These are phyloP conservation scores for Boletus subluridellus DNA, from an alignment of 1,284 basidiomycete genomes.

Conservation along the genomic window DNA sequence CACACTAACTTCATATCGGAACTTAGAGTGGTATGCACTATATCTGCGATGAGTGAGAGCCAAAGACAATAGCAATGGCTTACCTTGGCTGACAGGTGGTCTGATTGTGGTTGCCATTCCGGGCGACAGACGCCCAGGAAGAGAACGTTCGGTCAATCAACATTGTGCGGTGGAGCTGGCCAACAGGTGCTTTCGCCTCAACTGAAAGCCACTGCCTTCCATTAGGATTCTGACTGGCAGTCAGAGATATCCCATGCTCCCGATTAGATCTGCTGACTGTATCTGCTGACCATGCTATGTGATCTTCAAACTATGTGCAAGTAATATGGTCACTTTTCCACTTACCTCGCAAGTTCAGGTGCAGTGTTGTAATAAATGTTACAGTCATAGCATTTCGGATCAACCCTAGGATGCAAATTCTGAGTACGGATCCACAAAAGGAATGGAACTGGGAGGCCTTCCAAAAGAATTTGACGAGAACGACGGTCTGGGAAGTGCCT, in stretches of 20 bases:
- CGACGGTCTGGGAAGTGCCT: neutral
- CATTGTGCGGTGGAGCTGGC: conserved; percentile 7
- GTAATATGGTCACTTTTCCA: neutral
- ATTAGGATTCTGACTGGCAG: conserved; percentile 9
- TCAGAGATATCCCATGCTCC: neutral
- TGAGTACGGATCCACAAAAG: conserved; percentile 1
- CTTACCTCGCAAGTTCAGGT: conserved; percentile 1
- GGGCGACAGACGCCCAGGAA: conserved; percentile 3
- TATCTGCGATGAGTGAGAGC: conserved; percentile 14
- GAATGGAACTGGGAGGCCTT: neutral
- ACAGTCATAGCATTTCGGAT: neutral
- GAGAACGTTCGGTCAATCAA: neutral
- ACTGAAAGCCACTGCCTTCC: neutral
- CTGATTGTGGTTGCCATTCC: conserved; percentile 13
- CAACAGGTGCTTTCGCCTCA: neutral
- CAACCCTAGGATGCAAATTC: neutral
- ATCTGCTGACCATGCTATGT: neutral
- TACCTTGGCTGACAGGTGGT: conserved; percentile 18
- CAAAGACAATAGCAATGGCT: conserved; percentile 19
- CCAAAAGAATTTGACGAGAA: neutral
- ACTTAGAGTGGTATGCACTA: neutral
- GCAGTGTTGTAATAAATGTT: neutral
- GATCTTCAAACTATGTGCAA: neutral
- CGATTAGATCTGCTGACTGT: neutral
- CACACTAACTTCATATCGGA: conserved; percentile 7